A percentile compares a stretch with the other conserved stretches of the same genome.
Conservation (phyloP, 2,329 filamentous ascomycete genomes). For the Pyrenophora teres region DNA sequence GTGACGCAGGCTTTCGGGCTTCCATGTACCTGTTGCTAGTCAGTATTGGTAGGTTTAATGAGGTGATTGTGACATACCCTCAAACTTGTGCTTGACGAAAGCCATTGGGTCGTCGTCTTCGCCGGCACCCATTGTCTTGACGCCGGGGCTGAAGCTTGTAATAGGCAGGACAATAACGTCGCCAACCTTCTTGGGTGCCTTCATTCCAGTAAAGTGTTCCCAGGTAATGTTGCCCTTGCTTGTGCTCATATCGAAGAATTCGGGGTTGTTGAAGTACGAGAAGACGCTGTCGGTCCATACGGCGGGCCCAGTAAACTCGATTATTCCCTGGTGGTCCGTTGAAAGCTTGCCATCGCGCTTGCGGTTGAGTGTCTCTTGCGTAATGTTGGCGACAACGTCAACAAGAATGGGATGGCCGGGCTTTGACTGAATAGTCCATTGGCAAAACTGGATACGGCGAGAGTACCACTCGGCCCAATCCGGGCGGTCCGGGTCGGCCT, state of each 20-base stretch:
- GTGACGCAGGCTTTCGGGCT: conserved; percentile 42
- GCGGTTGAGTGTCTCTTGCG: conserved; percentile 75
- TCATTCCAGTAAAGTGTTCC: conserved; percentile 88
- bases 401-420: conserved; percentile 90
- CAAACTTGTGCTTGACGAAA: conserved; percentile 95
- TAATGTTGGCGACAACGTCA: conserved; percentile 85
- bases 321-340: conserved; percentile 72
- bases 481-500: conserved; percentile 88
- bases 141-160: conserved; percentile 94
- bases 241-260: conserved; percentile 80
- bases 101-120: conserved; percentile 93
- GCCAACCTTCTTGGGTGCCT: conserved; percentile 79
- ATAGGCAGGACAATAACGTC: conserved; percentile 94
- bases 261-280: conserved; percentile 87
- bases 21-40: conserved; percentile 43
- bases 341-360: conserved; percentile 70
- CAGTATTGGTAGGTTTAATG: conserved; percentile 21
- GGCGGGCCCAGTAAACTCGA: conserved; percentile 93
- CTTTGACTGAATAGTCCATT: conserved; percentile 98
- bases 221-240: conserved; percentile 78
- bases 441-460: conserved; percentile 94
- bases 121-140: conserved; percentile 88
- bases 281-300: conserved; percentile 94
- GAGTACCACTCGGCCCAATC: conserved; percentile 98
- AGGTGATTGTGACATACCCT: conserved; percentile 66